Base-by-base conservation (phyloP, 2,329 filamentous ascomycete species). In the Neonectria ditissima region DNA sequence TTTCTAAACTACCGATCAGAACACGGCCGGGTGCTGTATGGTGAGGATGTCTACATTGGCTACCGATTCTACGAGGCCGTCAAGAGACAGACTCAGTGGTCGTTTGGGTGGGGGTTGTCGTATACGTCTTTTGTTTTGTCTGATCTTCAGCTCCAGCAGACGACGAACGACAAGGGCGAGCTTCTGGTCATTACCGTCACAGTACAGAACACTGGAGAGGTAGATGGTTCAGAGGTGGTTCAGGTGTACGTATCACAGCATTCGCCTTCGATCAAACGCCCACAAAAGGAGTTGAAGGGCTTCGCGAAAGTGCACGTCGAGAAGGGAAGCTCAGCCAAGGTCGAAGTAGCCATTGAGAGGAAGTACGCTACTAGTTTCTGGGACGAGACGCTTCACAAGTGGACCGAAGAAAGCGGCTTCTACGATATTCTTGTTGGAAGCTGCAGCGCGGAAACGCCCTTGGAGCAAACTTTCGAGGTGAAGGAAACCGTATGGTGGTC, bases 41-140 rank as follows among this genome's bases (percentile, higher is more conserved):
- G 89, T 32, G 91, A 93, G 75, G 91, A 90, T 62, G 82, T 93
- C 37, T 92, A 90, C 74, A 83, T 93, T 16, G 91, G 91, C 0
- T 93, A 93, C 75, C 81, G 89, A 16, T 91, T 86, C 77, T 93
- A 91, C 73, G 90, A 93, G 72, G 65, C 62, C 22, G 48, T 66
- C 5, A 30, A 65, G 3, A 65, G 62, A 22, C 80, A 84, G 32
- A 83, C 87, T 0, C 80, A 87, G 2, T 92, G 91, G 76, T 82
- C 87, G 43, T 92, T 92, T 71, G 90, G 90, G 3, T 86, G 89
- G 66, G 90, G 90, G 7, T 78, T 92, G 4, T 89, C 87, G 5
- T 92, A 92, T 73, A 91, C 89, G 0, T 86, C 79, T 0, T 92
- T 92, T n/a, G 16, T 4, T 4, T 16, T 55, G 9, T 55, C 52